Evolutionary conservation across 2,329 filamentous ascomycete species (phyloP).

Genomic region (Pseudovirgaria hyperparasitica): DNA sequence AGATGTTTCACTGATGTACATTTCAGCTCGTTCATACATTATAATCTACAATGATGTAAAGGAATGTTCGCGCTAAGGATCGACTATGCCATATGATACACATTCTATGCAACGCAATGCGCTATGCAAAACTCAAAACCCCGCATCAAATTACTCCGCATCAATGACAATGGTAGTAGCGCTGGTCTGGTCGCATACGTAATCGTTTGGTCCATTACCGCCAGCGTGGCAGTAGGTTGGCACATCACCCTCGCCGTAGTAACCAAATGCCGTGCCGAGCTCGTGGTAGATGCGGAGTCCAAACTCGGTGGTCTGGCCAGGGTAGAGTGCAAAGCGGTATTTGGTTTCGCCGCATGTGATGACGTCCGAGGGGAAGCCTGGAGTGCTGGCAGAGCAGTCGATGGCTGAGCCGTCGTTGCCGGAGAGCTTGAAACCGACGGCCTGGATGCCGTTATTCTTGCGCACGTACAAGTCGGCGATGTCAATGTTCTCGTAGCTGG

Average conservation of each 20-base stretch:
- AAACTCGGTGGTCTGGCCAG: conserved; percentile 5
- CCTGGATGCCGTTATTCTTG: conserved; percentile 11
- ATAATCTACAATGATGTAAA: too few relatives aligned
- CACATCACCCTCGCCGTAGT: conserved; percentile 6
- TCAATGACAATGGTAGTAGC: conserved; percentile 9
- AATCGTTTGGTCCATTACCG: conserved; percentile 10
- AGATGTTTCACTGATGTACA: too few relatives aligned
- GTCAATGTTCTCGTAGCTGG: conserved; percentile 11
- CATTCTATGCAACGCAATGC: too few relatives aligned
- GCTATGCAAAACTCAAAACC: too few relatives aligned
- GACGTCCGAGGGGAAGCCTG: conserved; percentile 8
- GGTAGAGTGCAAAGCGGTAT: conserved; percentile 10
- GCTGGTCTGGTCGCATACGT: conserved; percentile 9
- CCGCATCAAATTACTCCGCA: too few relatives aligned
- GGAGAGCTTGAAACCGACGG: conserved; percentile 14
- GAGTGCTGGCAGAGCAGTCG: conserved; percentile 7
- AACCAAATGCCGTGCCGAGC: conserved; percentile 6
- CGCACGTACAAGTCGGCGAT: conserved; percentile 11
- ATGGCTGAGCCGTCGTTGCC: conserved; percentile 8
- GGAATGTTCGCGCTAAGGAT: too few relatives aligned
- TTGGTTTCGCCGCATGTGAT: conserved; percentile 9
- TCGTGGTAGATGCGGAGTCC: conserved; percentile 10
- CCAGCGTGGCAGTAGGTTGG: conserved; percentile 12
- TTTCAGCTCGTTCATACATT: too few relatives aligned
- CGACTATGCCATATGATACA: too few relatives aligned